phyloP scores from a whole-genome alignment of 1,139 yeast genomes.

The Blastobotrys buckinghamii region DNA sequence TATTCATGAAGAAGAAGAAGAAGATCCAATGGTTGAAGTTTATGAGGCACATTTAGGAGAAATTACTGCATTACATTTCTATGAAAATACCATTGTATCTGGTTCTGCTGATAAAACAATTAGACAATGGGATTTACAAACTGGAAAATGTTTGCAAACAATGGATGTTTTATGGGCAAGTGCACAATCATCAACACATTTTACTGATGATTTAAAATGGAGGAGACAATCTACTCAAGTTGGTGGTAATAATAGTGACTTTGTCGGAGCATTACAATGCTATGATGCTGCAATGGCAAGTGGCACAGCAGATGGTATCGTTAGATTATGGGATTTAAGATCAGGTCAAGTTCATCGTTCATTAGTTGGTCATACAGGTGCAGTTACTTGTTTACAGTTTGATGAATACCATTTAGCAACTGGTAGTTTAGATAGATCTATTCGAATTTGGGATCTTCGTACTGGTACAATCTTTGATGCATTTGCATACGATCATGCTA shows the following conservation, averaged over 20 bases:
- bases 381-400: slow-evolving; percentile 63
- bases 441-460: slow-evolving; percentile 67
- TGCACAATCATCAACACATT: slow-evolving; percentile 25
- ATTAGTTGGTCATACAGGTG: slow-evolving; percentile 63
- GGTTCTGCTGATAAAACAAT: slow-evolving; percentile 56
- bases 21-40: slow-evolving; percentile 37
- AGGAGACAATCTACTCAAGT: slow-evolving; percentile 18
- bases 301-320: slow-evolving; percentile 71
- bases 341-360: slow-evolving; percentile 63
- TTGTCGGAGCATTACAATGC: slow-evolving; percentile 56
- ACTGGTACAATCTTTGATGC: slow-evolving; percentile 58
- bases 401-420: slow-evolving; percentile 58
- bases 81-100: slow-evolving; percentile 45
- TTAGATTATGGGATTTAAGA: slow-evolving; percentile 70
- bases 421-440: slow-evolving; percentile 58
- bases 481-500: slow-evolving; percentile 50
- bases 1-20: slow-evolving; percentile 2
- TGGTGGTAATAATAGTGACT: slow-evolving; percentile 25
- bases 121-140: slow-evolving; percentile 52
- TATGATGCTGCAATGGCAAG: slow-evolving; percentile 69
- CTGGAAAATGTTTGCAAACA: slow-evolving; percentile 56
- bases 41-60: slow-evolving; percentile 62
- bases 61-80: slow-evolving; percentile 54
- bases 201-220: slow-evolving; percentile 20
- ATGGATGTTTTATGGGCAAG: slow-evolving; percentile 57